Evolutionary conservation across 163 green algal genomes (phyloP).

Genomic region (Trebouxiophyceae sp.): DNA sequence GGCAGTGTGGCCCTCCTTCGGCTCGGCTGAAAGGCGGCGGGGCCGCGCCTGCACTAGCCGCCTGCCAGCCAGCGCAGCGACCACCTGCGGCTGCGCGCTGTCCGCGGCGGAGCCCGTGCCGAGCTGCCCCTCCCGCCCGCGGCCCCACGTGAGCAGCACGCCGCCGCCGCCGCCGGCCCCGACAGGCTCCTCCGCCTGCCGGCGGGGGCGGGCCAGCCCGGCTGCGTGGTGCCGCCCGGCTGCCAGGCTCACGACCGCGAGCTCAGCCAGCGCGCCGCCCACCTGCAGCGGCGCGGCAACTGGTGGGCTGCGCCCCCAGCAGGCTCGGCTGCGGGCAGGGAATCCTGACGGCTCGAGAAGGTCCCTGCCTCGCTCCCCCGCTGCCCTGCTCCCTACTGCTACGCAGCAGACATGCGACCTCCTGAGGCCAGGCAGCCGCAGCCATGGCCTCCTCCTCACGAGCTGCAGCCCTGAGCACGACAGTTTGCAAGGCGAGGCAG

Average conservation of each 20-base stretch:
- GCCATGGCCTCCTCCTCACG: too few species aligned
- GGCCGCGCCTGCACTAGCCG: too few species aligned
- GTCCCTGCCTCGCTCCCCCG: too few species aligned
- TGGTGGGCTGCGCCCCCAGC: background rate
- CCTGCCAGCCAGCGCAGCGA: too few species aligned
- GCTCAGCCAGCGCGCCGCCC: slow-evolving; percentile 6
- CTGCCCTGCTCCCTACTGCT: too few species aligned
- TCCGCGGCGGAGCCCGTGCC: slow-evolving; percentile 29
- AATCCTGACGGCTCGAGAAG: background rate
- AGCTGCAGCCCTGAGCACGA: background rate
- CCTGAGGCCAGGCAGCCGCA: too few species aligned
- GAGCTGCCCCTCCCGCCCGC: slow-evolving; percentile 63
- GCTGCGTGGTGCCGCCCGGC: slow-evolving; percentile 67
- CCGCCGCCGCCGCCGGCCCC: slow-evolving; percentile 6
- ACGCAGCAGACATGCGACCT: slow-evolving; percentile 2
- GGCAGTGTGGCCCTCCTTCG: too few species aligned
- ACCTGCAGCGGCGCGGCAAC: background rate
- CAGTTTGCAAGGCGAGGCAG: background rate
- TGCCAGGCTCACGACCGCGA: slow-evolving; percentile 43
- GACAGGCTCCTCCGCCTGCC: too few species aligned
- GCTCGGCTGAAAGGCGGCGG: too few species aligned
- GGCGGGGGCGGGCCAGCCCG: slow-evolving; percentile 26
- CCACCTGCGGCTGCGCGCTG: slow-evolving; percentile 15
- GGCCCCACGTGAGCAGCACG: slow-evolving; percentile 45
- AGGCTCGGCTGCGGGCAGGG: background rate